A percentile compares a stretch with the other conserved stretches of the same genome.
These are phyloP conservation scores for Phyllosticta citriasiana DNA, from an alignment of 2,329 filamentous ascomycete species.

Conservation along the genomic window DNA sequence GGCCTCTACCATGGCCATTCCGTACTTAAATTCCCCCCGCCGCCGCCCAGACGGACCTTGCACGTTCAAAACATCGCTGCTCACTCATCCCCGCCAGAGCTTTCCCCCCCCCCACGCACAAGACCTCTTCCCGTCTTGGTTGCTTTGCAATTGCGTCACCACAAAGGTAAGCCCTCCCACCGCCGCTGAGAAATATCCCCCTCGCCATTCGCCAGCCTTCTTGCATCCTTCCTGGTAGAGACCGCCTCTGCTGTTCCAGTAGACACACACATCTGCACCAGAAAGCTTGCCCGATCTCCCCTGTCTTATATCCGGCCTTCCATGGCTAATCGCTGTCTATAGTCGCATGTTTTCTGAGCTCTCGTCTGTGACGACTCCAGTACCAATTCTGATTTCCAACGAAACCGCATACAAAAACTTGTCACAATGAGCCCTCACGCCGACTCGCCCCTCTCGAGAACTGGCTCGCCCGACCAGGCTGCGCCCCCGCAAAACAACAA, in stretches of 20 bases:
- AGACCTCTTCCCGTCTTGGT: neutral
- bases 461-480: slow-evolving; percentile 1
- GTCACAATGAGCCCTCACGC: slow-evolving; percentile 27
- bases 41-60: neutral
- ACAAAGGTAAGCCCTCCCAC: neutral
- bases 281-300: neutral
- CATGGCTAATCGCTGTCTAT: neutral
- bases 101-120: neutral
- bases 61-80: neutral
- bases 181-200: neutral
- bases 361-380: slow-evolving; percentile 3
- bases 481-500: slow-evolving; percentile 7
- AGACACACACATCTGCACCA: neutral
- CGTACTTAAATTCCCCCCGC: neutral
- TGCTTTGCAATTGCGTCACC: slow-evolving; percentile 4
- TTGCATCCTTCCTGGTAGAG: neutral
- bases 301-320: neutral
- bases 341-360: slow-evolving; percentile 5
- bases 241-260: neutral
- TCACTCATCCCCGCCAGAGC: neutral
- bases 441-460: slow-evolving; percentile 15
- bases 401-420: neutral
- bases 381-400: neutral
- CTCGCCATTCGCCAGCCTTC: slow-evolving; percentile 4
- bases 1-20: neutral